Conservation (phyloP, 768 basidiomycete species). For the Amanita pallidorosea region DNA sequence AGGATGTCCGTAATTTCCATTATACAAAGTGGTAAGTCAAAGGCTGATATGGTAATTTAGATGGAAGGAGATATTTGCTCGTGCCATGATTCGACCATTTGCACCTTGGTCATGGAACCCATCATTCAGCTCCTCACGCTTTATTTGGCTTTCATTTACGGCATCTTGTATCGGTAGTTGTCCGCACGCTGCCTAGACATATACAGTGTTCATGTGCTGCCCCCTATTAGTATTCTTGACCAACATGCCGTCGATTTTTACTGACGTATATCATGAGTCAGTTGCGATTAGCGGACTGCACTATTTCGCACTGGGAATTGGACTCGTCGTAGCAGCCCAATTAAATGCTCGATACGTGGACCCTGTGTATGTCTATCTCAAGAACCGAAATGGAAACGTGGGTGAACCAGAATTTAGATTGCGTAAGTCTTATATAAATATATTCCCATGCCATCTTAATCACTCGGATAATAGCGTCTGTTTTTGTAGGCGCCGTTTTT, state of each 20-base stretch:
- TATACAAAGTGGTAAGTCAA: background rate
- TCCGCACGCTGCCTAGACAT: background rate
- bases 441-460: background rate
- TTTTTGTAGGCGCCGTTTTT: slow-evolving; percentile 45
- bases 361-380: slow-evolving; percentile 32
- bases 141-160: slow-evolving; percentile 66
- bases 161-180: slow-evolving; percentile 41
- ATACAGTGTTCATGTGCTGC: background rate
- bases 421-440: slow-evolving; percentile 20
- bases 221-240: slow-evolving; percentile 49
- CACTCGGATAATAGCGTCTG: slow-evolving; percentile 35
- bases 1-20: slow-evolving; percentile 26
- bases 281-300: too few species aligned
- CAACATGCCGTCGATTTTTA: slow-evolving; percentile 47
- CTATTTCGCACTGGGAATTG: too few species aligned
- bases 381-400: slow-evolving; percentile 32
- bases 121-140: slow-evolving; percentile 58
- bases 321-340: too few species aligned
- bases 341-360: slow-evolving; percentile 49
- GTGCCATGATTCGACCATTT: slow-evolving; percentile 57
- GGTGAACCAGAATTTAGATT: slow-evolving; percentile 38
- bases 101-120: slow-evolving; percentile 46
- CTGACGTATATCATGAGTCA: too few species aligned
- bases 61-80: slow-evolving; percentile 39
- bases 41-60: slow-evolving; percentile 17